Percentiles rank a stretch among this genome's conserved stretches.
phyloP scores from a whole-genome alignment of 2,329 filamentous ascomycete genomes.

The Ophiostoma sp. region DNA sequence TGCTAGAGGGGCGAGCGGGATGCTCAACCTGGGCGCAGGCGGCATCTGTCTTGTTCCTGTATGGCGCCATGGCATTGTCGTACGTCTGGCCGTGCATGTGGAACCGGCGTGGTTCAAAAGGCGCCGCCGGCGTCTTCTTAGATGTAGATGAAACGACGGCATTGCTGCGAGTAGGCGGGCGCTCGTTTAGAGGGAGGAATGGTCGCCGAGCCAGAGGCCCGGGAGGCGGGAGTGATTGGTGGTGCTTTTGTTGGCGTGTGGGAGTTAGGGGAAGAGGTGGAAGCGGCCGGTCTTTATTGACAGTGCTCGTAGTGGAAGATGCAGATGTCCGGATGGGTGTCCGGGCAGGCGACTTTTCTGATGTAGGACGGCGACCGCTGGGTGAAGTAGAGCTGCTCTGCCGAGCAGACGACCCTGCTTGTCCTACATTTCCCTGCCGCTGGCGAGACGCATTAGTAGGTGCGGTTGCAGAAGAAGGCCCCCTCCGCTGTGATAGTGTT shows the following conservation, averaged over 20 bases:
- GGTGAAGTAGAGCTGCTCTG: background rate
- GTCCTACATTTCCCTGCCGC: background rate
- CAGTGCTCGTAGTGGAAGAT: background rate
- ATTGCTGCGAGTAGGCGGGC: background rate
- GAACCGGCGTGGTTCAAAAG: conserved; percentile 2
- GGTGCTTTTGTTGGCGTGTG: background rate
- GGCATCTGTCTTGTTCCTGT: background rate
- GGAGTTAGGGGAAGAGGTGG: conserved; percentile 7
- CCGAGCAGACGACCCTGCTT: background rate
- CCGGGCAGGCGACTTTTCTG: background rate
- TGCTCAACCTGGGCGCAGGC: background rate
- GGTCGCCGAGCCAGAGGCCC: conserved; percentile 17
- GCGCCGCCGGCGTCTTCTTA: background rate
- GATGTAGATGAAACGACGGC: background rate
- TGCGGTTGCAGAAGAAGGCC: background rate
- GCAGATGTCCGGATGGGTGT: background rate
- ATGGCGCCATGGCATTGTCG: background rate
- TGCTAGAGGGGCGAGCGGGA: background rate
- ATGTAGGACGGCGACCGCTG: background rate
- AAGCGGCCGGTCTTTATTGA: background rate
- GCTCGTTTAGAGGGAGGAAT: background rate
- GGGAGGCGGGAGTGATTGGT: background rate
- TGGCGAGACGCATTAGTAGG: conserved; percentile 13
- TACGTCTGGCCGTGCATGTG: conserved; percentile 18
- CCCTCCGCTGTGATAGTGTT: background rate